Evolutionary conservation across 1,284 basidiomycete species (phyloP).

Genomic region (Malassezia vespertilionis): DNA sequence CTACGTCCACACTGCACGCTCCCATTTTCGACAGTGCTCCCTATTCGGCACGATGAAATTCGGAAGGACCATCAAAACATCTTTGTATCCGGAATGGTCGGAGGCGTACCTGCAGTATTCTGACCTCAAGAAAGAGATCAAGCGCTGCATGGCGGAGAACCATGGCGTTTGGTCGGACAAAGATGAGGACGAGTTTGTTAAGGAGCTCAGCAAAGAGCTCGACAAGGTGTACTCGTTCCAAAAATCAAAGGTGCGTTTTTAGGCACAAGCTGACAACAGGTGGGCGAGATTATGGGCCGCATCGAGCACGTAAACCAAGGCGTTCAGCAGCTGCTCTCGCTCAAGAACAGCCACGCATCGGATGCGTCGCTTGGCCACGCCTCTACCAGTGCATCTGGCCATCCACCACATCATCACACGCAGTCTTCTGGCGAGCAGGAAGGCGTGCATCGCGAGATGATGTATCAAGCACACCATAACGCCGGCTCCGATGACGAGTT

Average conservation of each 20-base stretch:
- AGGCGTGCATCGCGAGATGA: slow-evolving; percentile 12
- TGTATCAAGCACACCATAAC: slow-evolving; percentile 48
- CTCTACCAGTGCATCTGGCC: no score
- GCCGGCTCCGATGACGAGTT: slow-evolving; percentile 52
- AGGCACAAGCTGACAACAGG: slow-evolving; percentile 10
- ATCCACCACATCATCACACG: not conserved
- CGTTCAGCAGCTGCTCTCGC: slow-evolving; percentile 42
- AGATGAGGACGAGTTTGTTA: slow-evolving; percentile 46
- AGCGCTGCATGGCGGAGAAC: slow-evolving; percentile 39
- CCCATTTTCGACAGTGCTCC: no score
- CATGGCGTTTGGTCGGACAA: slow-evolving; percentile 44
- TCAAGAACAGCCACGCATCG: slow-evolving; percentile 7
- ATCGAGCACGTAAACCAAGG: slow-evolving; percentile 46
- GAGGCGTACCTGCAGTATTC: slow-evolving; percentile 46
- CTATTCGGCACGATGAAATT: slow-evolving; percentile 45
- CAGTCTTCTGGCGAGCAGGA: not conserved
- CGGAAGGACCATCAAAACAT: slow-evolving; percentile 46
- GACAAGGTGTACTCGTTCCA: slow-evolving; percentile 96
- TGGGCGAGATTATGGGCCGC: slow-evolving; percentile 40
- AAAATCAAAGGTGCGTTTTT: slow-evolving; percentile 59
- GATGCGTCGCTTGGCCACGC: slow-evolving; percentile 10
- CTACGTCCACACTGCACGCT: no score
- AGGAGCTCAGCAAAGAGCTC: slow-evolving; percentile 65
- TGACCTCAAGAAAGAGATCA: slow-evolving; percentile 47
- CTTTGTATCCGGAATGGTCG: slow-evolving; percentile 46